Evolutionary conservation across 768 basidiomycete species (phyloP).

Genomic region (Coprinopsis cinerea): DNA sequence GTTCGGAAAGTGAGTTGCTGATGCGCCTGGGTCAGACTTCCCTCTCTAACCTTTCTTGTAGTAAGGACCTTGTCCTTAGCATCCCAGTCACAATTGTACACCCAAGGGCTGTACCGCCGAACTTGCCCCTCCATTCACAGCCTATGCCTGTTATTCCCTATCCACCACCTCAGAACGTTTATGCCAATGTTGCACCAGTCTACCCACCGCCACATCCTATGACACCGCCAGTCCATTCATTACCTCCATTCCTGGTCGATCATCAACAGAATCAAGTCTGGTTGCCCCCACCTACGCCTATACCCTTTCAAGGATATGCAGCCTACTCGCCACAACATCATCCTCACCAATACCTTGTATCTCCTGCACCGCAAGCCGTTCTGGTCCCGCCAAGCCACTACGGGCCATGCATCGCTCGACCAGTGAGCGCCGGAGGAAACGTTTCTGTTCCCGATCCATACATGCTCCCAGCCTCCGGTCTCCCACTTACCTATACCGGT

Average conservation of each 20-base stretch:
- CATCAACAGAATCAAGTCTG: conserved; percentile 43
- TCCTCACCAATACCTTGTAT: conserved; percentile 1
- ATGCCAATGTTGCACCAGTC: conserved; percentile 13
- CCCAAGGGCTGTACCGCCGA: conserved; percentile 46
- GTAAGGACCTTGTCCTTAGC: conserved; percentile 64
- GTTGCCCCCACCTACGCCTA: conserved; percentile 33
- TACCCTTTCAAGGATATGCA: conserved; percentile 19
- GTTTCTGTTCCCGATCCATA: conserved; percentile 24
- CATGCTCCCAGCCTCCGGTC: conserved; percentile 26
- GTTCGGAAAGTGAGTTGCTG: conserved; percentile 52
- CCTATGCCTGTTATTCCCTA: conserved; percentile 12
- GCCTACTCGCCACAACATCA: not conserved
- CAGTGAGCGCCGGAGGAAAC: conserved; percentile 45
- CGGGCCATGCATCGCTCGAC: conserved; percentile 28
- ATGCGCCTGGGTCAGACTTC: not conserved
- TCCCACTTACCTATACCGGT: conserved; percentile 21
- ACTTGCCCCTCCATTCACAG: conserved; percentile 1
- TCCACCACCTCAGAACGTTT: conserved; percentile 4
- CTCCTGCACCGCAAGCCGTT: conserved; percentile 5
- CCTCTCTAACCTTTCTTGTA: conserved; percentile 21
- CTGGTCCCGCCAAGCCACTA: conserved; percentile 11
- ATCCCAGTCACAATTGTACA: conserved; percentile 63
- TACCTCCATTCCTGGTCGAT: conserved; percentile 30
- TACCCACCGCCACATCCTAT: conserved; percentile 29
- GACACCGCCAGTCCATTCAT: conserved; percentile 31